Evolutionary conservation across 306 rosid genomes (phyloP).

Genomic region (Acacia crassicarpa): DNA sequence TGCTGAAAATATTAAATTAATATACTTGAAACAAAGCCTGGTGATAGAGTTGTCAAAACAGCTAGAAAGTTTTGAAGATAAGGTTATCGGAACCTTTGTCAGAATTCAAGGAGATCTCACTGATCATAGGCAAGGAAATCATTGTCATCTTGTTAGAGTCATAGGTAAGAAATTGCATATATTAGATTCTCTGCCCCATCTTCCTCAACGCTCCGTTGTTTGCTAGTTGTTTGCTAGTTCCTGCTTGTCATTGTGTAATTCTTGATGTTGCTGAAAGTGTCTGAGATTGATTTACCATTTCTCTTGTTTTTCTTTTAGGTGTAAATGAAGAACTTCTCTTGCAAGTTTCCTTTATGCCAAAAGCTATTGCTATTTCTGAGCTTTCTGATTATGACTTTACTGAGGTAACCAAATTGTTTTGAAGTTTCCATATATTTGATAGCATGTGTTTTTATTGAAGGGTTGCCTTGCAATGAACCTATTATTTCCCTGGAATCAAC

Average conservation of each 20-base stretch:
- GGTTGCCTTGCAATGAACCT: not conserved
- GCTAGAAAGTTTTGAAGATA: slow-evolving; percentile 42
- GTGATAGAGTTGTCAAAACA: slow-evolving; percentile 51
- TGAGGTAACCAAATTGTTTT: slow-evolving; percentile 46
- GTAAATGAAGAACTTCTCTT: slow-evolving; percentile 43
- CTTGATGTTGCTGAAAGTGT: slow-evolving; percentile 3
- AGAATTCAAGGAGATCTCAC: slow-evolving; percentile 36
- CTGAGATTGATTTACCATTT: slow-evolving; percentile 2
- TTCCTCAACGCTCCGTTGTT: not conserved
- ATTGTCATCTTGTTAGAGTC: slow-evolving; percentile 40
- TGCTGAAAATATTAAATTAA: slow-evolving; percentile 42
- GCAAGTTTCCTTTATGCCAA: slow-evolving; percentile 48
- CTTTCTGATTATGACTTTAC: slow-evolving; percentile 72
- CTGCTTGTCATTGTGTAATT: not conserved
- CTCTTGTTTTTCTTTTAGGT: slow-evolving; percentile 44
- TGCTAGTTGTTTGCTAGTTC: slow-evolving; percentile 8
- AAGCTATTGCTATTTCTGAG: slow-evolving; percentile 43
- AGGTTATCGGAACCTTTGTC: slow-evolving; percentile 57
- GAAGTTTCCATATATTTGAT: not conserved
- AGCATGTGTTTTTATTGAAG: not conserved
- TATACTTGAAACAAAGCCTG: slow-evolving; percentile 62
- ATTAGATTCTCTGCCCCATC: not conserved
- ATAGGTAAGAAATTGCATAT: slow-evolving; percentile 30
- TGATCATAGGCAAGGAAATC: slow-evolving; percentile 31
- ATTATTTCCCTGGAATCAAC: slow-evolving; percentile 13